phyloP scores from a whole-genome alignment of 2,329 filamentous ascomycete genomes.

The Pseudogymnoascus sp. region DNA sequence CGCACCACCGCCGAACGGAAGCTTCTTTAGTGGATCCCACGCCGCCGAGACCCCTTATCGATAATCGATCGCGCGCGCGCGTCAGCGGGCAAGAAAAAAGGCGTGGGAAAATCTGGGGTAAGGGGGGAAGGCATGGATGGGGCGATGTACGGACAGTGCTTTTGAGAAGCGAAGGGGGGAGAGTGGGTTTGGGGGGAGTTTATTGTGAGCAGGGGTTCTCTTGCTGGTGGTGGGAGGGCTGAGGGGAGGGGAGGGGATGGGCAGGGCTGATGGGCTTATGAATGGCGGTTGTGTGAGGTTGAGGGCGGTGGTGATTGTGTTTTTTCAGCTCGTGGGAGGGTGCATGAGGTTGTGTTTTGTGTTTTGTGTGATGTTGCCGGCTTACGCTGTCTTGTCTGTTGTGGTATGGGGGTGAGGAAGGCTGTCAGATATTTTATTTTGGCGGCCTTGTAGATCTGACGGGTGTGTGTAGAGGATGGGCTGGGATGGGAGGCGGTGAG shows the following conservation, averaged over 20 bases:
- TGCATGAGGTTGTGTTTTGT: not conserved
- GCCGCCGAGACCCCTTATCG: not conserved
- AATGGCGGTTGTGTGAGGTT: not conserved
- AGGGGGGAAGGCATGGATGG: not conserved
- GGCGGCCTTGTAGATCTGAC: not conserved
- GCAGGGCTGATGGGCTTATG: not conserved
- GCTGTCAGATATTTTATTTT: not conserved
- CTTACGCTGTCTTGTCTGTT: not conserved
- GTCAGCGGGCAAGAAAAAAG: not conserved
- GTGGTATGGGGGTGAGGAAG: not conserved
- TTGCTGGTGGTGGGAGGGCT: not conserved
- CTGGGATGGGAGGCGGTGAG: constrained; percentile 1
- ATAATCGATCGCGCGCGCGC: not conserved
- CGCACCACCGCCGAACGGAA: not conserved
- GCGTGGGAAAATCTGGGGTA: constrained; percentile 2
- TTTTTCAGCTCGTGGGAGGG: constrained; percentile 1
- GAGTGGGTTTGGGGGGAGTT: not conserved
- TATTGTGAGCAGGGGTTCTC: not conserved
- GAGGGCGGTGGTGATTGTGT: not conserved
- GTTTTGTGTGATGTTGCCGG: not conserved
- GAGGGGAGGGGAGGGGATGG: not conserved
- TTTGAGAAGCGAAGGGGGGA: not conserved
- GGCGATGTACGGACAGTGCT: not conserved
- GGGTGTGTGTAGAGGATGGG: not conserved
- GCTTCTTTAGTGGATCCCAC: constrained; percentile 4